phyloP scores from a whole-genome alignment of 176 grass and related monocot genomes.

The Oryza meridionalis region DNA sequence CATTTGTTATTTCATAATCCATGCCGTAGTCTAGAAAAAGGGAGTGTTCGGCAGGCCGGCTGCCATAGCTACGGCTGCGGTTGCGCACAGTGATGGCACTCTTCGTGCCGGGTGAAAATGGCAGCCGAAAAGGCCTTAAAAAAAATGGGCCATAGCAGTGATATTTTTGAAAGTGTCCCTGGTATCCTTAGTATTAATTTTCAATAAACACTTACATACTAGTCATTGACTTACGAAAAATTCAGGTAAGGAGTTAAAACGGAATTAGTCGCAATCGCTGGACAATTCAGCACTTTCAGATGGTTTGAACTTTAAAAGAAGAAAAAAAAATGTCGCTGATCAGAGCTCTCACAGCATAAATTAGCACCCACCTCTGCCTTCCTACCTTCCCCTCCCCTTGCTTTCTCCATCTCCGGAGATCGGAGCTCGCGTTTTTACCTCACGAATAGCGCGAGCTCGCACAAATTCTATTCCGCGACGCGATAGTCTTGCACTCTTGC shows the following conservation, averaged over 20 bases:
- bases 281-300: background rate
- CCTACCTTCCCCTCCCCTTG: background rate
- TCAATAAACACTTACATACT: too few species aligned
- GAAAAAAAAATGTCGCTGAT: background rate
- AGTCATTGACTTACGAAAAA: background rate
- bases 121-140: too few species aligned
- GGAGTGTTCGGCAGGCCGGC: too few species aligned
- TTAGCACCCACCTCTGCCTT: background rate
- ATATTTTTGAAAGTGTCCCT: background rate
- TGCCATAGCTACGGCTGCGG: too few species aligned
- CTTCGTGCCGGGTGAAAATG: too few species aligned
- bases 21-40: background rate
- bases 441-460: background rate
- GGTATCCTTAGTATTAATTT: background rate
- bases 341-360: slow-evolving; percentile 8
- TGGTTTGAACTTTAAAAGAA: background rate
- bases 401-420: background rate
- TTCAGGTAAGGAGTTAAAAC: background rate
- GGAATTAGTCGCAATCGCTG: background rate
- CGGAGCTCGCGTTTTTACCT: background rate
- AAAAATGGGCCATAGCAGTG: too few species aligned
- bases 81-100: too few species aligned
- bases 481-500: too few species aligned
- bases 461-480: slow-evolving; percentile 1
- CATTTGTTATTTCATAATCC: too few species aligned